Evolutionary conservation across 1,139 yeast species (phyloP).

Genomic region (Protomyces macrosporus): DNA sequence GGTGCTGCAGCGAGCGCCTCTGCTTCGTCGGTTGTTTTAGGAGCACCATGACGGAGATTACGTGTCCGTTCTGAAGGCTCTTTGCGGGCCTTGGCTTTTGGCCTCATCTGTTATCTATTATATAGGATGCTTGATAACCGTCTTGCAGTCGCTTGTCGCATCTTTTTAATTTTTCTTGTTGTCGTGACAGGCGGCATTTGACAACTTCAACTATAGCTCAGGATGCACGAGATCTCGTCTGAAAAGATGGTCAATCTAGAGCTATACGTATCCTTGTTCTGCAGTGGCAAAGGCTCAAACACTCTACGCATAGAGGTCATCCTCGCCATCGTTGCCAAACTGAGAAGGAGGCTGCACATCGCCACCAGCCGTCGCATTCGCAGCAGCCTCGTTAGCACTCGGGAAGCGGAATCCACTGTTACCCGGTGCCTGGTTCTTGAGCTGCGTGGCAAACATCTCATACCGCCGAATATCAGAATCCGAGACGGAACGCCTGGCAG

Average conservation of each 20-base stretch:
- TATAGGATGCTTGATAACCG: no score
- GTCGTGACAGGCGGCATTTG: no score
- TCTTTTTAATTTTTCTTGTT: no score
- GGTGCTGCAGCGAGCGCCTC: neutral
- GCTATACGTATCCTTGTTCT: no score
- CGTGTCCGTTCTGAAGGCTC: slow-evolving; percentile 24
- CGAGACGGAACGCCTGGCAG: slow-evolving; percentile 94
- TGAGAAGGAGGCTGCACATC: slow-evolving; percentile 47
- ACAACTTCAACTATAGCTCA: no score
- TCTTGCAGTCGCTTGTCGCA: no score
- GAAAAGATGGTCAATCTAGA: no score
- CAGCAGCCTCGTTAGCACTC: slow-evolving; percentile 37
- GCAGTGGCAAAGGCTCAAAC: neutral
- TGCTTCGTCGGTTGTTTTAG: neutral
- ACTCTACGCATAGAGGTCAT: slow-evolving; percentile 63
- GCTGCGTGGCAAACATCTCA: slow-evolving; percentile 96
- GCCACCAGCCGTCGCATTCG: slow-evolving; percentile 33
- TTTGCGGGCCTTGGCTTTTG: slow-evolving; percentile 4
- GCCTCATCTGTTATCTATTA: neutral
- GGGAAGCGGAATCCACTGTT: slow-evolving; percentile 45
- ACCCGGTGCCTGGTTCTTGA: slow-evolving; percentile 85
- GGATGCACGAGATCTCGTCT: no score
- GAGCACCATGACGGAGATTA: slow-evolving; percentile 15
- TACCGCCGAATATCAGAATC: slow-evolving; percentile 98
- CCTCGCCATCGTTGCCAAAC: slow-evolving; percentile 81